Base-by-base conservation (phyloP, 169 alveolate genomes). In the Cryptosporidium ryanae region DNA sequence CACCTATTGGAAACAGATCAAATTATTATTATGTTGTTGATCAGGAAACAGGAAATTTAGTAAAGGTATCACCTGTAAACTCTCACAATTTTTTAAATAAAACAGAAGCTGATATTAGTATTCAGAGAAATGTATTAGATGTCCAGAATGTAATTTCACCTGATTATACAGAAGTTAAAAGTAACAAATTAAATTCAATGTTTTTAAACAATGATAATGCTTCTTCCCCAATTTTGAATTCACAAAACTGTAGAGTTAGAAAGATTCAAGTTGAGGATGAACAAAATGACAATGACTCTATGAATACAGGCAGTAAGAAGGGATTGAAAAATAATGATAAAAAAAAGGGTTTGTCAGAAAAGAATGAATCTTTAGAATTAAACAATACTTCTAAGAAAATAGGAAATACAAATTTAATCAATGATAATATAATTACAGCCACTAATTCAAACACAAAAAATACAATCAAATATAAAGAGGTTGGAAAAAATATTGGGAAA, bases 231-330 rank as follows among this genome's bases (percentile, higher is more conserved):
- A 21, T 50, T 4, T 17, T 67, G 5, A 48, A 49, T 12, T 76
- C 87, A 15, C 87, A 76, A 23, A 76, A 21, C 44, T 76, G 87
- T 17, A 59, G 64, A 23, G 87, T 76, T 15, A 55, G 87, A 31
- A 49, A 44, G 15, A 76, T 76, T 32, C 61, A 76, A 52, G 48
- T 76, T 27, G 71, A 76, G 23, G 71, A 61, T 23, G 46, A 38
- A 1, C 71, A 55, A n/a, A 23, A n/a, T 25, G 59, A 44, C 8
- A 17, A 29, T 2, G 34, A 23, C 13, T 54, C 64, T 21, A 7
- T n/a, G 29, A 12, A 18, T 21, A 25, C 64, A 21, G 23, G 21
- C 2, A 13, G 46, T 25, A 59, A 70, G 5, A 65, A 55, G 10
- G 15, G 46, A 5, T 57, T 34, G 46, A 50, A 59, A 23, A 23